A percentile compares a stretch with the other conserved stretches of the same genome.
Conservation (phyloP, 1,284 basidiomycete genomes). For the Hymenochaete sp. region DNA sequence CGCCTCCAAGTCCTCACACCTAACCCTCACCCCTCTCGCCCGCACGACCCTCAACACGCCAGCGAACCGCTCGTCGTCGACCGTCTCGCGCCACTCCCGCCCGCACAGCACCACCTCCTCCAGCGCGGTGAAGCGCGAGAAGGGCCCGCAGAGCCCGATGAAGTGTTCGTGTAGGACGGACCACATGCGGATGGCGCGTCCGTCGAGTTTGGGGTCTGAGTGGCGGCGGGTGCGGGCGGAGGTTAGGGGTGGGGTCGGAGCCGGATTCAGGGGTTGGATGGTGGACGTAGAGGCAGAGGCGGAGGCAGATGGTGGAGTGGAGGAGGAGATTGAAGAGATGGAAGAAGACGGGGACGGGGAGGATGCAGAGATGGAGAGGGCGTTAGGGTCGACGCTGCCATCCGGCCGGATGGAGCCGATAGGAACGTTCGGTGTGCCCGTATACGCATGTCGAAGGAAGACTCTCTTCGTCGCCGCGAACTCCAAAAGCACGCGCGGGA, state of each 20-base stretch:
- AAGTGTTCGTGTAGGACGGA: slow-evolving; percentile 3
- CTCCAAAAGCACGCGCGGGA: neutral
- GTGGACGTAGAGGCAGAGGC: no score
- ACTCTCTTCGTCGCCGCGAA: neutral
- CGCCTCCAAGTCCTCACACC: neutral
- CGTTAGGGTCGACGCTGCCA: no score
- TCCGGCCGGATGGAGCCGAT: no score
- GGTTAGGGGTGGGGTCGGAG: no score
- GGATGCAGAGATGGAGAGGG: neutral
- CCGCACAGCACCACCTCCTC: slow-evolving; percentile 4
- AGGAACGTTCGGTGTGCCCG: neutral
- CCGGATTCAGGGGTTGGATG: no score
- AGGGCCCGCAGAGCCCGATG: slow-evolving; percentile 1
- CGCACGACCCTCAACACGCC: neutral
- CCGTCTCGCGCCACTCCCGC: slow-evolving; percentile 1
- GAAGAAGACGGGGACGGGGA: neutral
- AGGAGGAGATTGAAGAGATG: no score
- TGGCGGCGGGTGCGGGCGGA: no score
- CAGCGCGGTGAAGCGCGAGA: slow-evolving; percentile 3
- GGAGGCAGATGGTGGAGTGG: no score
- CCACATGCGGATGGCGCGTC: no score
- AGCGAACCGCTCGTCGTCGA: neutral
- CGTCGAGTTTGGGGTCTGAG: no score
- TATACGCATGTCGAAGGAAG: slow-evolving; percentile 8
- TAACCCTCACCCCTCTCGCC: neutral